Base-by-base conservation (phyloP, 2,329 filamentous ascomycete genomes). In the Tolypocladium tundrense region DNA sequence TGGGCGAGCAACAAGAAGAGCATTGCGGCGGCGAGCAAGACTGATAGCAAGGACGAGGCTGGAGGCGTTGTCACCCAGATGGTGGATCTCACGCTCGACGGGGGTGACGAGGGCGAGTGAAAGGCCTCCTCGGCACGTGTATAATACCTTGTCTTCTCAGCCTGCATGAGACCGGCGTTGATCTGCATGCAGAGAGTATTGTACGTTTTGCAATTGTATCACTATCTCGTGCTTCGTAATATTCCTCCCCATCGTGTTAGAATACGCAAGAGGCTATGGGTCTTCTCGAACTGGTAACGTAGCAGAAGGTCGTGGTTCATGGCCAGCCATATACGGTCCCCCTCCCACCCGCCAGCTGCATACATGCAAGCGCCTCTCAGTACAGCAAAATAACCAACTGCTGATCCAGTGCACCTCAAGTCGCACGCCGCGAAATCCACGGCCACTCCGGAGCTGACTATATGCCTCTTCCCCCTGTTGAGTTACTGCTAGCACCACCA, bases 1-100 rank as follows among this genome's bases (percentile, higher is more conserved):
- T 91, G 88, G 78, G 75, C 80, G 58, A 56, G 75, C 7, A 13
- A 79, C 58, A 78, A 77, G 65, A 72, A 74, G 61, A 68, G 69
- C 19, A 80, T 80, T 64, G 72, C 68, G 27, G 62, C 63, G 52
- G 67, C 63, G 60, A 42, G 59, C 16, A 57, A 60, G 48, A 10
- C 51, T 45, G 51, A 41, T 43, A 64, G 61, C 19, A 56, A 35
- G 33, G 59, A 55, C 16, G 59, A 66, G 4, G 65, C 40, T 14
- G 48, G 14, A 4, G 27, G 31, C 7, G 42, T 53, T 21, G 40
- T 40, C 21, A 13, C 41, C 13, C 43, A 55, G 53, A 55, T 52
- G 45, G 40, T 35, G 13, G 27, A 41, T 31, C 42, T 55, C 37
- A 53, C 53, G 16, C 31, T 58, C 7, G 24, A 37, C 21, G 41